Percentiles rank a stretch among this genome's conserved stretches.
These are phyloP conservation scores for Lasiodiplodia theobromae DNA, from an alignment of 2,329 filamentous ascomycete genomes.

Conservation along the genomic window DNA sequence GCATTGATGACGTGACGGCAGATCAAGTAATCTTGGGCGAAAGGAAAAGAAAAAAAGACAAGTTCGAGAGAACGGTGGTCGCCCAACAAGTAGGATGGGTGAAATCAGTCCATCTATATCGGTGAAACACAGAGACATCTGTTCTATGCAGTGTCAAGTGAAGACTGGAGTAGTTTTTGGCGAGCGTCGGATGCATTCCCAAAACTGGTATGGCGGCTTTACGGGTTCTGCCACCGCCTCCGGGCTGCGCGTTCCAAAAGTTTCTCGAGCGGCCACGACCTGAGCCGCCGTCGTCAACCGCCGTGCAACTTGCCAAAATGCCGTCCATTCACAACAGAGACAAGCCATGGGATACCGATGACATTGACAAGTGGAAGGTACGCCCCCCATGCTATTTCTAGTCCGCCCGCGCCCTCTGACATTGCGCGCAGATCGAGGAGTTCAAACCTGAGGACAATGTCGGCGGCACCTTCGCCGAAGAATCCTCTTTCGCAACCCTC, in stretches of 20 bases:
- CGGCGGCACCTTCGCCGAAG: conserved; percentile 86
- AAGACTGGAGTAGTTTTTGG: background rate
- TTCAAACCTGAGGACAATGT: conserved; percentile 88
- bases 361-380: conserved; percentile 96
- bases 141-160: background rate
- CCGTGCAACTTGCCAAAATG: conserved; percentile 58
- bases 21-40: background rate
- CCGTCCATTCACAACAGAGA: conserved; percentile 88
- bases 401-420: conserved; percentile 2
- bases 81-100: no score
- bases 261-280: conserved; percentile 21
- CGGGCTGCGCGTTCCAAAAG: conserved; percentile 22
- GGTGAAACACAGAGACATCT: no score
- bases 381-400: background rate
- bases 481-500: conserved; percentile 84
- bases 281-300: background rate
- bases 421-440: conserved; percentile 67
- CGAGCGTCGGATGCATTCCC: background rate
- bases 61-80: no score
- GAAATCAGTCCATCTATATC: no score
- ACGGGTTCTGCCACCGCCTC: conserved; percentile 21
- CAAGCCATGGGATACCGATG: conserved; percentile 92
- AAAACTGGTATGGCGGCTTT: background rate
- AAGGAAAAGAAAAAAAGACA: no score
- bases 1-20: no score